These are phyloP conservation scores for Naganishia onofrii DNA, from an alignment of 768 basidiomycete species.

Conservation along the genomic window DNA sequence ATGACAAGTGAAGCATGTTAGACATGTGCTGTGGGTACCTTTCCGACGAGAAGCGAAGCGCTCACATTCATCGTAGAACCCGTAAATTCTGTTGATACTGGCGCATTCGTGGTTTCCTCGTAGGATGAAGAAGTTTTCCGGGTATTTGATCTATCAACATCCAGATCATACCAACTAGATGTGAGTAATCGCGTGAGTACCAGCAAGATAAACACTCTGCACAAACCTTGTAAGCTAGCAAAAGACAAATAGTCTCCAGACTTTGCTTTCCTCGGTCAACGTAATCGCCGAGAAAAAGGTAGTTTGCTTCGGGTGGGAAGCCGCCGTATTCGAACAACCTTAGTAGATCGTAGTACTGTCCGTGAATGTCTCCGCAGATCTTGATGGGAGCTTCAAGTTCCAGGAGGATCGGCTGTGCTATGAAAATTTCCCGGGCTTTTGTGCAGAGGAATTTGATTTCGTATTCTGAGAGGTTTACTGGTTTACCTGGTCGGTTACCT, in stretches of 20 bases:
- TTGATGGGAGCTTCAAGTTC: conserved; percentile 99
- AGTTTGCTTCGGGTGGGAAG: conserved; percentile 99
- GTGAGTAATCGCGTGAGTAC: background rate
- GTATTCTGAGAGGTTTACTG: conserved; percentile 95
- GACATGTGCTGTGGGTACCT: background rate
- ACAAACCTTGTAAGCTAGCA: conserved; percentile 85
- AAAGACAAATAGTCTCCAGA: conserved; percentile 97
- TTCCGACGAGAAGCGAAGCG: conserved; percentile 52
- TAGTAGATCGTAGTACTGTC: conserved; percentile 97
- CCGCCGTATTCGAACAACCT: conserved; percentile 98
- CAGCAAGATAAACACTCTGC: background rate
- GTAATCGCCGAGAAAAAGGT: conserved; percentile 98
- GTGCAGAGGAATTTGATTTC: conserved; percentile 99
- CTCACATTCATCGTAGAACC: conserved; percentile 99
- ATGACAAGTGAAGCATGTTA: conserved; percentile 17
- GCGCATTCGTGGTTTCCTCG: conserved; percentile 99
- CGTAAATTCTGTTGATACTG: conserved; percentile 98
- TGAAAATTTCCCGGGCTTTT: conserved; percentile 98
- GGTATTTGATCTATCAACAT: conserved; percentile 78
- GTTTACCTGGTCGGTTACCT: conserved; percentile 97
- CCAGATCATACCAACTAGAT: background rate
- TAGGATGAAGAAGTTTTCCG: conserved; percentile 99
- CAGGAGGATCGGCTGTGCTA: conserved; percentile 95
- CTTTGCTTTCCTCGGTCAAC: conserved; percentile 99
- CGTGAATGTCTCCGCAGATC: conserved; percentile 99